phyloP scores from a whole-genome alignment of 1,139 yeast genomes.

The Tardiomyces blankii region DNA sequence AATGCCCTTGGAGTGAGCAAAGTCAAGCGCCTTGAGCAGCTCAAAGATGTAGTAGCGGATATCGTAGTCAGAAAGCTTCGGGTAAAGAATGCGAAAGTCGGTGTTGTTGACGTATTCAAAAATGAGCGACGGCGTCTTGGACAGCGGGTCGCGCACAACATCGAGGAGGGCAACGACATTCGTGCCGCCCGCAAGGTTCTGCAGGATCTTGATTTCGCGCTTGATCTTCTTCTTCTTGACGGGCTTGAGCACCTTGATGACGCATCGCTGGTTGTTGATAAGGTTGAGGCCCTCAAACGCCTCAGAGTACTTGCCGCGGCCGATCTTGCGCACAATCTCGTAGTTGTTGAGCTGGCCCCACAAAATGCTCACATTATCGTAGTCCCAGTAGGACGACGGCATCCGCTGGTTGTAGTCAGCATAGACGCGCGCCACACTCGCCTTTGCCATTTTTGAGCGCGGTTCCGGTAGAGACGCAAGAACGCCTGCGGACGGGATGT shows the following conservation, averaged over 20 bases:
- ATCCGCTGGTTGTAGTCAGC: slow-evolving; percentile 72
- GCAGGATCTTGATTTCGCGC: slow-evolving; percentile 86
- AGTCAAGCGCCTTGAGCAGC: slow-evolving; percentile 81
- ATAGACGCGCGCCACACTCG: slow-evolving; percentile 62
- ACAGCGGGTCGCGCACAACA: slow-evolving; percentile 80
- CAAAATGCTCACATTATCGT: slow-evolving; percentile 40
- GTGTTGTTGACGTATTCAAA: slow-evolving; percentile 87
- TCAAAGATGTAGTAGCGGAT: slow-evolving; percentile 84
- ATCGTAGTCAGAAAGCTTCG: slow-evolving; percentile 77
- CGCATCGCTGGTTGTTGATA: slow-evolving; percentile 34
- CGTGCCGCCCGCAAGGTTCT: slow-evolving; percentile 79
- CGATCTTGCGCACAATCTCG: slow-evolving; percentile 86
- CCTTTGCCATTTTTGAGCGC: background rate
- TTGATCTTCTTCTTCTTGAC: slow-evolving; percentile 94
- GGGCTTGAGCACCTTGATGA: slow-evolving; percentile 92
- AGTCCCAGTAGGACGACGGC: slow-evolving; percentile 91
- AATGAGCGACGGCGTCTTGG: slow-evolving; percentile 86
- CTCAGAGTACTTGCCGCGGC: slow-evolving; percentile 95
- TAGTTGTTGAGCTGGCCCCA: slow-evolving; percentile 68
- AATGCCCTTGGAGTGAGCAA: slow-evolving; percentile 93
- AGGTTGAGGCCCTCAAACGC: slow-evolving; percentile 77
- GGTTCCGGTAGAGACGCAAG: background rate
- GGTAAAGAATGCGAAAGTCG: slow-evolving; percentile 83
- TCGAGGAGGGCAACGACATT: slow-evolving; percentile 75
- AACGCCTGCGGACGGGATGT: background rate